These are phyloP conservation scores for Grosmannia serpens DNA, from an alignment of 2,329 filamentous ascomycete species.

Conservation along the genomic window DNA sequence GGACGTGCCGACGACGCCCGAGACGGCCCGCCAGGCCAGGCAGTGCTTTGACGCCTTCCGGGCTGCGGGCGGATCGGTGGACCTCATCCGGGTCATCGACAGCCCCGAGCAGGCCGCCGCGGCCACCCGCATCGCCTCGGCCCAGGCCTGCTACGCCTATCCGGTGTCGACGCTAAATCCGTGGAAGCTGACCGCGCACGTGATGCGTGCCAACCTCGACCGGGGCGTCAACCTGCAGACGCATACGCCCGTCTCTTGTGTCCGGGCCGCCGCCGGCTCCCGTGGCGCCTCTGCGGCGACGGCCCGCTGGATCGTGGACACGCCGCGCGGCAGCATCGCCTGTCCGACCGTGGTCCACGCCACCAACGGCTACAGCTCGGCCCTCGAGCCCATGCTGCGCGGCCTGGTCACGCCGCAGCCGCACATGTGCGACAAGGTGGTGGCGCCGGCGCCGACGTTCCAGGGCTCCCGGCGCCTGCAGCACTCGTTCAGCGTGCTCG, in stretches of 20 bases:
- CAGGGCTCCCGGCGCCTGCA: neutral
- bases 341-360: neutral
- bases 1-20: neutral
- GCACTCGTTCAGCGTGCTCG: neutral
- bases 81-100: neutral
- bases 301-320: neutral
- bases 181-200: constrained; percentile 1
- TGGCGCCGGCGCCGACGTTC: neutral
- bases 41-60: neutral
- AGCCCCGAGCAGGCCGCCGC: neutral
- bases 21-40: neutral
- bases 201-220: constrained; percentile 1
- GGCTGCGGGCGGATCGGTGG: neutral
- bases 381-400: neutral
- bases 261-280: neutral
- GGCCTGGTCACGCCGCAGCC: neutral
- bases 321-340: neutral
- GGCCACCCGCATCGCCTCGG: neutral
- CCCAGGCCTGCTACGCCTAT: constrained; percentile 1
- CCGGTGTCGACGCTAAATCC: constrained; percentile 2
- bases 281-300: neutral
- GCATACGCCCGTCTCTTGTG: neutral
- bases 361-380: constrained; percentile 3
- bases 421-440: constrained; percentile 3
- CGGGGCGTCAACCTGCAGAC: neutral